Base-by-base conservation (phyloP, 108 stramenopile genomes). In the Fragilariopsis cylindrus region DNA sequence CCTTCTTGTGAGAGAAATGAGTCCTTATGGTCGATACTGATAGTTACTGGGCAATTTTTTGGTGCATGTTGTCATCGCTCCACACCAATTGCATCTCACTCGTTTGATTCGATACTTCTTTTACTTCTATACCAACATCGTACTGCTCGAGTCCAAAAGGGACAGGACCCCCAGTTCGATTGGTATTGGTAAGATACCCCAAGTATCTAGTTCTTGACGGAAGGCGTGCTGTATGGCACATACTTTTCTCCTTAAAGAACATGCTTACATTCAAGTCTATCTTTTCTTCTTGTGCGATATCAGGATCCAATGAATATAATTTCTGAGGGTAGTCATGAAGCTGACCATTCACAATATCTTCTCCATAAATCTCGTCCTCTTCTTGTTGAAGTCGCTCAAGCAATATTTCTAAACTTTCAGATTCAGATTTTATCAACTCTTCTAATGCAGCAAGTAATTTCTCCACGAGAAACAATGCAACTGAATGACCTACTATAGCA, bases 1-100 rank as follows among this genome's bases (percentile, higher is more conserved):
- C 55, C 49, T 3, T 53, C 13, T 19, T 69, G 54, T 43, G 74
- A 66, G 18, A 72, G 57, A 55, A 80, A 87, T 39, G 69, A 75
- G 56, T 87, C 87, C 48, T 84, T 82, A 70, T 75, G 62, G 48
- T 85, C 84, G n/a, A 75, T 63, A 13, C 65, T 77, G 1, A 76
- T 9, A n/a, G 63, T 54, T 8, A 75, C 72, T 21, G 62, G 49
- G 47, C 73, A 76, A 13, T 47, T 3, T 18, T 60, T 5, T 65
- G 60, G 2, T 62, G 57, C 18, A 46, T 56, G 7, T 64, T 7
- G 16, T 49, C 60, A 41, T 65, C 45, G 5, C 53, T 16, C 42
- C 72, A 79, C 6, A 39, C 48, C 47, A 79, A 48, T 39, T 48
- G n/a, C 67, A 79, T 60, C 16, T 16, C 3, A 7, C 47, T 58